phyloP scores from a whole-genome alignment of 306 rosid species.

The Vigna hirtella region DNA sequence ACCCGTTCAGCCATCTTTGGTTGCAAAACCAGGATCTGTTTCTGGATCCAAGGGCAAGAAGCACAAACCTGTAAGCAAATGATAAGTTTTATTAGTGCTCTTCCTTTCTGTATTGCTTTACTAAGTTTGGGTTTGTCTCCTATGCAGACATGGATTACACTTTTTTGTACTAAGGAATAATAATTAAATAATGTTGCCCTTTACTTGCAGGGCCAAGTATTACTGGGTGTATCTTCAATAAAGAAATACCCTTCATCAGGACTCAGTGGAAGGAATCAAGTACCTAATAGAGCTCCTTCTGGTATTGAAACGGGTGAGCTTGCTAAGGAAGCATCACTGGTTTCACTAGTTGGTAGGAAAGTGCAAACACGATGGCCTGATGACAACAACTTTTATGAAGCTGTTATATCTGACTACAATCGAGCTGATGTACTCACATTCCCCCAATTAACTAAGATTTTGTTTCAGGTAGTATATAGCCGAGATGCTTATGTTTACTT shows the following conservation, averaged over 20 bases:
- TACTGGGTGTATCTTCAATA: constrained; percentile 70
- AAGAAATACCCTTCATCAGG: constrained; percentile 77
- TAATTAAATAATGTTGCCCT: constrained; percentile 17
- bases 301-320: constrained; percentile 62
- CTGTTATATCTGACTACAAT: constrained; percentile 77
- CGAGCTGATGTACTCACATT: constrained; percentile 62
- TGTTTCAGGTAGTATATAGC: constrained; percentile 38
- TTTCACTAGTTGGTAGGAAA: constrained; percentile 78
- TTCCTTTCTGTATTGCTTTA: constrained; percentile 28
- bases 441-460: constrained; percentile 30
- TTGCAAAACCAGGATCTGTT: constrained; percentile 72
- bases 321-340: constrained; percentile 64
- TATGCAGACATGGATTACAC: constrained; percentile 10
- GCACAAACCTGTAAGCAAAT: constrained; percentile 78
- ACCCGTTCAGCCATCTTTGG: constrained; percentile 84
- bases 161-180: not conserved
- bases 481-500: constrained; percentile 25
- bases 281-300: constrained; percentile 68
- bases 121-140: constrained; percentile 28
- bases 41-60: constrained; percentile 85
- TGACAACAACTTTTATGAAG: constrained; percentile 94
- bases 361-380: constrained; percentile 96
- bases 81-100: constrained; percentile 24
- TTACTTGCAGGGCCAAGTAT: constrained; percentile 57
- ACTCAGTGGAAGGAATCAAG: constrained; percentile 78